Conservation (phyloP, 331 rosid species). For the Acacia concinna region DNA sequence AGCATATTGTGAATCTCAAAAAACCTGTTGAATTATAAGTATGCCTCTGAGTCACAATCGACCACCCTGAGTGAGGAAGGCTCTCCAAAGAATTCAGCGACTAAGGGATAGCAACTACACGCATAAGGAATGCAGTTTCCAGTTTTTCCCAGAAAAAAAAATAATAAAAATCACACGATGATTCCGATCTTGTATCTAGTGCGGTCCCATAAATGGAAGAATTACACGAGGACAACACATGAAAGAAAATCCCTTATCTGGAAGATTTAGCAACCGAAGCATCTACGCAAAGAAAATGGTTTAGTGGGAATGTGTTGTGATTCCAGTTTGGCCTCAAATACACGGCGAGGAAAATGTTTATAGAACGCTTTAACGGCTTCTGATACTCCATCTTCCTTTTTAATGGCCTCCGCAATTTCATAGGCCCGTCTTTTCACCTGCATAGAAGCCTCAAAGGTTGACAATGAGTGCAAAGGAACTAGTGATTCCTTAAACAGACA, state of each 20-base stretch:
- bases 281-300: constrained; percentile 35
- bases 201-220: no score
- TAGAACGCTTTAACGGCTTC: constrained; percentile 87
- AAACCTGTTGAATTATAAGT: no score
- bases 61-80: no score
- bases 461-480: neutral
- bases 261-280: constrained; percentile 46
- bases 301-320: neutral
- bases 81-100: no score
- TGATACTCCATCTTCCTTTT: constrained; percentile 72
- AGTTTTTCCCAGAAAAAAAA: no score
- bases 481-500: neutral
- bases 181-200: no score
- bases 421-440: constrained; percentile 72
- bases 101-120: neutral
- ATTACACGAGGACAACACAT: neutral
- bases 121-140: neutral
- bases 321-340: neutral
- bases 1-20: no score
- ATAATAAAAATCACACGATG: neutral
- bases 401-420: constrained; percentile 72
- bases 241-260: neutral
- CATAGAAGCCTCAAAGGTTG: constrained; percentile 4
- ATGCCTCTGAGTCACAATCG: no score
- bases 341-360: constrained; percentile 50